These are phyloP conservation scores for Brettanomyces sp. DNA, from an alignment of 805 yeast species.

Conservation along the genomic window DNA sequence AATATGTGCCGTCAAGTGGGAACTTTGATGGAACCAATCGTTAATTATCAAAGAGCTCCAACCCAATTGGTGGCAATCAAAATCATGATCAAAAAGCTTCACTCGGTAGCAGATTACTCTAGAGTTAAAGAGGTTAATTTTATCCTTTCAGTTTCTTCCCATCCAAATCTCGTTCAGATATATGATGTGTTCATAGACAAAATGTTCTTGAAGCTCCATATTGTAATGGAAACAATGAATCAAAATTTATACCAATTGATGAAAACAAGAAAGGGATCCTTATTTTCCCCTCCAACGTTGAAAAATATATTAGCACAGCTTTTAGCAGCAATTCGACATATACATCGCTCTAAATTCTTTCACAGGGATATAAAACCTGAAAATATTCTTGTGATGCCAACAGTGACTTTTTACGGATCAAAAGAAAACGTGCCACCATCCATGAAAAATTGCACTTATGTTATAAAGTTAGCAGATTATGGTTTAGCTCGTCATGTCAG, in stretches of 20 bases:
- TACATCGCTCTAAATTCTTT: constrained; percentile 58
- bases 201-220: constrained; percentile 49
- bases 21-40: constrained; percentile 43
- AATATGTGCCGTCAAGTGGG: constrained; percentile 20
- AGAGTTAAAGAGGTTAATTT: constrained; percentile 60
- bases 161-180: constrained; percentile 62
- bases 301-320: constrained; percentile 65
- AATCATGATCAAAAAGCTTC: constrained; percentile 53
- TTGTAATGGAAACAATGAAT: constrained; percentile 84
- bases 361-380: constrained; percentile 95
- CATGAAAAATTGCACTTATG: constrained; percentile 35
- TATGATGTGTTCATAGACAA: constrained; percentile 75
- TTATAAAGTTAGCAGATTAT: constrained; percentile 71
- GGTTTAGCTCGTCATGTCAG: constrained; percentile 61
- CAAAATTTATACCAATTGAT: constrained; percentile 74
- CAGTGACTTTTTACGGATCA: constrained; percentile 42
- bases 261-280: constrained; percentile 43
- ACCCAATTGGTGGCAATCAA: constrained; percentile 63
- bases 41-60: constrained; percentile 7
- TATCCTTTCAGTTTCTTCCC: constrained; percentile 59
- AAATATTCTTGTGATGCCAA: constrained; percentile 64
- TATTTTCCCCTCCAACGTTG: constrained; percentile 49
- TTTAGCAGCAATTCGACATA: constrained; percentile 70
- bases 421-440: constrained; percentile 30
- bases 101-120: constrained; percentile 44